These are phyloP conservation scores for Tilletia caries DNA, from an alignment of 1,284 basidiomycete genomes.

Conservation along the genomic window DNA sequence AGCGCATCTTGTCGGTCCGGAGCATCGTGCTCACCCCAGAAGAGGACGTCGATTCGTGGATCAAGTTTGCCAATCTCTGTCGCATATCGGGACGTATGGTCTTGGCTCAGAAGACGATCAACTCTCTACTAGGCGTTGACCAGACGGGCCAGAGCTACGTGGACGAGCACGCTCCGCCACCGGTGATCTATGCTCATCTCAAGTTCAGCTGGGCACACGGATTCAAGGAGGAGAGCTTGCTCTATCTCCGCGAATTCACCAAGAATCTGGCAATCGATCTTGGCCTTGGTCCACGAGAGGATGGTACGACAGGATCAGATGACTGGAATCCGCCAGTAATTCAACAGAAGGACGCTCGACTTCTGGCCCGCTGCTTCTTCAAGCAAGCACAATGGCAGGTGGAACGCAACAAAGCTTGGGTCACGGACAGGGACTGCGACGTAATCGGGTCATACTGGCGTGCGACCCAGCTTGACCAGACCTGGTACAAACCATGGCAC, in stretches of 20 bases:
- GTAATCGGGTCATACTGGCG: conserved; percentile 69
- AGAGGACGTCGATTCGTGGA: conserved; percentile 97
- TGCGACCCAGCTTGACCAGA: conserved; percentile 85
- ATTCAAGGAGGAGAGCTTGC: conserved; percentile 72
- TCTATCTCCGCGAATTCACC: conserved; percentile 82
- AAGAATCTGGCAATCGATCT: conserved; percentile 70
- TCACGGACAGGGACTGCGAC: conserved; percentile 46
- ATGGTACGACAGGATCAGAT: conserved; percentile 37
- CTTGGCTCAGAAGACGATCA: conserved; percentile 94
- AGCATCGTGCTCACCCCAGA: conserved; percentile 88
- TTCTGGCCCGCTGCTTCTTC: conserved; percentile 94
- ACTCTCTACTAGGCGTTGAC: conserved; percentile 56
- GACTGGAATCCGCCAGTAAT: conserved; percentile 45
- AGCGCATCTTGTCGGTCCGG: conserved; percentile 91
- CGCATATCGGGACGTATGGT: conserved; percentile 80
- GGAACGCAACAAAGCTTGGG: conserved; percentile 75
- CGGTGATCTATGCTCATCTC: conserved; percentile 93
- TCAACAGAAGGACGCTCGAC: conserved; percentile 71
- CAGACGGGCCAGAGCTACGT: background rate
- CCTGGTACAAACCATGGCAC: conserved; percentile 99
- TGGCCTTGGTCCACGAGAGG: conserved; percentile 56
- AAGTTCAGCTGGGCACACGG: conserved; percentile 96
- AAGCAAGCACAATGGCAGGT: conserved; percentile 94
- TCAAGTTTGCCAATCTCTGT: conserved; percentile 83
- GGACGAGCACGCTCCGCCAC: conserved; percentile 66